phyloP scores from a whole-genome alignment of 2,329 filamentous ascomycete species.

The Leptodontidium sp. region DNA sequence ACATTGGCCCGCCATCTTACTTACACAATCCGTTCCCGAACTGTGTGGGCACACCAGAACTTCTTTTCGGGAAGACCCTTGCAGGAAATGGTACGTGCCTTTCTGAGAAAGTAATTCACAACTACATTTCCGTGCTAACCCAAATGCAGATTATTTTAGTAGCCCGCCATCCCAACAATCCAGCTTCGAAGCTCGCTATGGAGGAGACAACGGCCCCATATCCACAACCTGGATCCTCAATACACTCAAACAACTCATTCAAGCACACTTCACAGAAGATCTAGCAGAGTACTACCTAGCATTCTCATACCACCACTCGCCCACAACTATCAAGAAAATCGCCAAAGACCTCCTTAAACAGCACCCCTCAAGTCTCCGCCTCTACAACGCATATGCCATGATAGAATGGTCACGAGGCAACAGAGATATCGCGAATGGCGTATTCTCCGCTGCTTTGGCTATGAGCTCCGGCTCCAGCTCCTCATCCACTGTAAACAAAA shows the following conservation, averaged over 20 bases:
- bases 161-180: conserved; percentile 1
- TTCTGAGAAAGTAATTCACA: neutral
- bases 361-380: conserved; percentile 65
- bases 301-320: conserved; percentile 66
- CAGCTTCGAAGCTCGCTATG: conserved; percentile 38
- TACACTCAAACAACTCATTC: conserved; percentile 65
- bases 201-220: conserved; percentile 38
- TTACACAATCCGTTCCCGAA: conserved; percentile 39
- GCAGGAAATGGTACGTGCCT: conserved; percentile 14
- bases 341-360: conserved; percentile 79
- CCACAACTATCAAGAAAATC: conserved; percentile 67
- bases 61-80: conserved; percentile 56
- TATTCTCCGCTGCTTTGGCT: conserved; percentile 73
- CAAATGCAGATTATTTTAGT: conserved; percentile 14
- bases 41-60: conserved; percentile 53
- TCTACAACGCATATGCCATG: conserved; percentile 84
- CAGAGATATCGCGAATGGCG: conserved; percentile 63
- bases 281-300: conserved; percentile 77
- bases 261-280: conserved; percentile 53
- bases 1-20: conserved; percentile 31
- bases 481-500: conserved; percentile 49
- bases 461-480: conserved; percentile 58
- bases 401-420: conserved; percentile 71
- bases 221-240: conserved; percentile 56
- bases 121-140: neutral